Base-by-base conservation (phyloP, 2,329 filamentous ascomycete species). In the Colletotrichum destructivum region DNA sequence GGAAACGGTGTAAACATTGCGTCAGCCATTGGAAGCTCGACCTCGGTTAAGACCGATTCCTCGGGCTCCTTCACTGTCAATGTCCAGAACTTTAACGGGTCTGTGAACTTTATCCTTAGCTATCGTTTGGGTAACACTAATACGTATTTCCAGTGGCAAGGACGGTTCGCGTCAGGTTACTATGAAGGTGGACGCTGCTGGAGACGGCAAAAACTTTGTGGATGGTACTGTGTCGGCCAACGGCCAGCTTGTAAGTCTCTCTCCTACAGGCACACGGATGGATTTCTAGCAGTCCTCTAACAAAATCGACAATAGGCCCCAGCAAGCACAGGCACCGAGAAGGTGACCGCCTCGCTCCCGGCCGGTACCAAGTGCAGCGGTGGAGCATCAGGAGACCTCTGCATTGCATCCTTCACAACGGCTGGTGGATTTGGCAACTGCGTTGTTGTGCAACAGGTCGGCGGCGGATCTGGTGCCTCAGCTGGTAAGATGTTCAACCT, bases 1-100 rank as follows among this genome's bases (percentile, higher is more conserved):
- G 71, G 71, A 31, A 26, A 52, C 49, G 55, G 64, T 13, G 62
- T 67, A 13, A 62, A 70, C n/a, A 21, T 70, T 51, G 66, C 62
- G 2, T 44, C 23, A 49, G 54, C 66, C 38, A 62, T 73, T 60
- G 71, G 62, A 46, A 64, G 38, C 38, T 73, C 71, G 15, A 73
- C 56, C 9, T 8, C 71, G 5, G 71, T 71, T 15, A 62, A 63
- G 21, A 67, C 71, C 21, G 71, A 73, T 57, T 62, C 66, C n/a
- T 73, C 71, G 9, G 71, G 71, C 40, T 66, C 71, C 12, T 73
- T 73, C 59, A 70, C 49, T 11, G 66, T 71, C 7, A 21, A 60
- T 31, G 62, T 73, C 18, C n/a, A 73, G 54, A 71, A 73, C 66
- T 73, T 73, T 31, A 73, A 73, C n/a, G 71, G 71, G 67, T 73